A percentile compares a stretch with the other conserved stretches of the same genome.
Evolutionary conservation across 148 eudicot genomes (phyloP).

Genomic region (Agrostemma githago): DNA sequence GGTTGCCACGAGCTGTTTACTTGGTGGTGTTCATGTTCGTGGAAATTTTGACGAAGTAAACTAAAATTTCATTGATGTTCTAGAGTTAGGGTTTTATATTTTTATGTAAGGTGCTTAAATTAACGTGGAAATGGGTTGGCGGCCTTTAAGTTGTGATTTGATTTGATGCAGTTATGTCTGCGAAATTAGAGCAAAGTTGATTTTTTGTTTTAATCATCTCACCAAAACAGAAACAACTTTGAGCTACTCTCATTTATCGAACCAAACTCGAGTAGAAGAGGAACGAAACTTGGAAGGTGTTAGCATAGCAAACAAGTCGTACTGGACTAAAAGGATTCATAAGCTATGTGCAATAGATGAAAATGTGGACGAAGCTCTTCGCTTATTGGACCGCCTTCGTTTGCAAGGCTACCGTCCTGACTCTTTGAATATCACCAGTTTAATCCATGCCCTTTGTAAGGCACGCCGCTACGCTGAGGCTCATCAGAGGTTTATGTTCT

Average conservation of each 20-base stretch:
- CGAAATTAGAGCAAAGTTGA: too few relatives aligned
- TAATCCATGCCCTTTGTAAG: conserved; percentile 66
- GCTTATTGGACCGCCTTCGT: conserved; percentile 47
- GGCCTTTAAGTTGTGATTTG: too few relatives aligned
- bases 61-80: too few relatives aligned
- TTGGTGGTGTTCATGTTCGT: too few relatives aligned
- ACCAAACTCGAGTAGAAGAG: conserved; percentile 9
- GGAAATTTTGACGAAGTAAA: too few relatives aligned
- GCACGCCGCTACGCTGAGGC: conserved; percentile 59
- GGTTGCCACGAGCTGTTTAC: too few relatives aligned
- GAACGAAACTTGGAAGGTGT: conserved; percentile 18
- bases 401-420: conserved; percentile 50
- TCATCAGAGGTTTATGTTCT: conserved; percentile 45
- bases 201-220: background rate
- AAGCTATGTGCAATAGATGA: conserved; percentile 38
- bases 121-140: too few relatives aligned
- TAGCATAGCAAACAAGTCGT: conserved; percentile 28
- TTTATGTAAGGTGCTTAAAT: too few relatives aligned
- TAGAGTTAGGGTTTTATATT: too few relatives aligned
- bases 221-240: background rate
- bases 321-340: conserved; percentile 63
- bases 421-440: conserved; percentile 60
- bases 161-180: background rate
- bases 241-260: background rate
- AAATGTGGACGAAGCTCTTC: conserved; percentile 51